A percentile compares a stretch with the other conserved stretches of the same genome.
phyloP scores from a whole-genome alignment of 1,284 basidiomycete species.

The Tilletia indica region DNA sequence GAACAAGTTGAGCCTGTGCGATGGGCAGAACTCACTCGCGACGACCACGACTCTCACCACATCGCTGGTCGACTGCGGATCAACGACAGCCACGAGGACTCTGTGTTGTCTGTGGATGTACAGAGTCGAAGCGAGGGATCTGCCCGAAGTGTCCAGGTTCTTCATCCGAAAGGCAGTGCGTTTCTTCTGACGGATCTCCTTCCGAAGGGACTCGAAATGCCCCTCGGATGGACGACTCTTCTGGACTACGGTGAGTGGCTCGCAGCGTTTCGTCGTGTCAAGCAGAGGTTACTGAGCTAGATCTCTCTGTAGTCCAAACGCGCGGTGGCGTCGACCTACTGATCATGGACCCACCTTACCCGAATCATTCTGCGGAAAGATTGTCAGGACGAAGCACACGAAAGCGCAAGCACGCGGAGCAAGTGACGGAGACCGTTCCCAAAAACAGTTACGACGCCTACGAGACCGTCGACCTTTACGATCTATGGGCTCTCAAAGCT shows the following conservation, averaged over 20 bases:
- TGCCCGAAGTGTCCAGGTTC: neutral
- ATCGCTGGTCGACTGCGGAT: no score
- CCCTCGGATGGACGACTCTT: constrained; percentile 18
- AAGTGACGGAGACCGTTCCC: neutral
- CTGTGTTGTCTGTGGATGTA: no score
- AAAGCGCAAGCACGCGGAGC: neutral
- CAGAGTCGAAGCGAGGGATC: no score
- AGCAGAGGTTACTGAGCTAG: no score
- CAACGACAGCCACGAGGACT: no score
- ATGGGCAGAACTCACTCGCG: no score
- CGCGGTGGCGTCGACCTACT: constrained; percentile 23
- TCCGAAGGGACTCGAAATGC: neutral
- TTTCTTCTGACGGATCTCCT: constrained; percentile 26
- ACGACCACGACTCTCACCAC: no score
- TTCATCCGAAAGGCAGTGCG: constrained; percentile 20
- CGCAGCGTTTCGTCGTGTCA: no score
- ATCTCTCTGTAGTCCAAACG: neutral
- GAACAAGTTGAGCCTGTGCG: no score
- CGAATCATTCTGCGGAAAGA: constrained; percentile 26
- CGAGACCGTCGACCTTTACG: constrained; percentile 27
- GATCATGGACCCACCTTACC: constrained; percentile 30
- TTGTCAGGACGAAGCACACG: neutral
- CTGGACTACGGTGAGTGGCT: constrained; percentile 19
- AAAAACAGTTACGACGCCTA: constrained; percentile 7
- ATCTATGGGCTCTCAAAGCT: constrained; percentile 26